These are phyloP conservation scores for Pseudonitzschia multiseries DNA, from an alignment of 108 stramenopile species.

Conservation along the genomic window DNA sequence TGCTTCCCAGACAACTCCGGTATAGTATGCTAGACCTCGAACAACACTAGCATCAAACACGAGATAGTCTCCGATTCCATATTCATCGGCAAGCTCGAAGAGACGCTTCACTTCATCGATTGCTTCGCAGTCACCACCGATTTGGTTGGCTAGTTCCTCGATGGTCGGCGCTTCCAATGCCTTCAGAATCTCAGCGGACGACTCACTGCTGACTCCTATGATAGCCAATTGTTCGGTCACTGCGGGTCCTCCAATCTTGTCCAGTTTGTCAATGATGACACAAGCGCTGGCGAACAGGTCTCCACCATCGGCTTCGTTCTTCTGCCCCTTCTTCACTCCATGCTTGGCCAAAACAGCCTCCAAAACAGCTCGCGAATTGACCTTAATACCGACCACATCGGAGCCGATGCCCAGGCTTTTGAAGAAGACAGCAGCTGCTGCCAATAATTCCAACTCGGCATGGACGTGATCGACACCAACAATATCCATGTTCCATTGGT, in stretches of 20 bases:
- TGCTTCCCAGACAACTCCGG: conserved; percentile 96
- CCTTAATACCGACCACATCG: conserved; percentile 95
- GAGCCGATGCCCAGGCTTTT: conserved; percentile 74
- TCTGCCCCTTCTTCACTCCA: conserved; percentile 69
- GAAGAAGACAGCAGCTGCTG: conserved; percentile 89
- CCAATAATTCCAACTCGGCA: conserved; percentile 92
- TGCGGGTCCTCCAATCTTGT: conserved; percentile 91
- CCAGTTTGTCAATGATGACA: conserved; percentile 97
- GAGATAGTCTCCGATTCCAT: conserved; percentile 91
- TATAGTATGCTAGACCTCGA: conserved; percentile 96
- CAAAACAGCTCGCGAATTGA: conserved; percentile 89
- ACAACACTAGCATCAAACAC: conserved; percentile 94
- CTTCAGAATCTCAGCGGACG: conserved; percentile 75
- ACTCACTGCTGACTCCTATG: conserved; percentile 35
- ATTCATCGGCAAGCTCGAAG: conserved; percentile 73
- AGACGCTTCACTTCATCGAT: conserved; percentile 80
- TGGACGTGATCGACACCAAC: conserved; percentile 88
- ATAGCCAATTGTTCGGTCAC: conserved; percentile 80
- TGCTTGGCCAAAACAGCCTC: conserved; percentile 86
- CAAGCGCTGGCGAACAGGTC: conserved; percentile 92
- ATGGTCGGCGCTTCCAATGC: conserved; percentile 76
- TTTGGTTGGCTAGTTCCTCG: conserved; percentile 75
- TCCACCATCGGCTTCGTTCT: conserved; percentile 37
- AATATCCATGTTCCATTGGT: conserved; percentile 98
- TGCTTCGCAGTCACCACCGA: conserved; percentile 75